Conservation (phyloP, 148 eudicot genomes). For the Beta vulgaris region DNA sequence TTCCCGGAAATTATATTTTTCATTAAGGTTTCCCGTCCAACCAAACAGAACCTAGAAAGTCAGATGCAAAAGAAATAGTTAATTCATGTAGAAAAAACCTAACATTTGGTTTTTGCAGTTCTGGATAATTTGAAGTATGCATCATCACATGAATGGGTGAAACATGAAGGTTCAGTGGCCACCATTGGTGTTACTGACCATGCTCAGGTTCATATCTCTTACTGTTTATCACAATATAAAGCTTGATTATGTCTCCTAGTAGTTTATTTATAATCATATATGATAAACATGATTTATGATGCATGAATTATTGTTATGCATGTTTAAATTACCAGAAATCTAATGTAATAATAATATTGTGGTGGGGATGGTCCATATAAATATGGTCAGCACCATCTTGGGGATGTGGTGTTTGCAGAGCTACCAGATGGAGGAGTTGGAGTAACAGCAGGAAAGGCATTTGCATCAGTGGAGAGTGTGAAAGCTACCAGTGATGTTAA, state of each 20-base stretch:
- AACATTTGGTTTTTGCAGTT: conserved; percentile 41
- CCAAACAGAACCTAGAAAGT: too few species aligned
- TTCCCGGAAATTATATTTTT: too few species aligned
- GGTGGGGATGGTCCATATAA: not conserved
- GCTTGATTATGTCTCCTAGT: too few species aligned
- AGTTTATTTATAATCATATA: too few species aligned
- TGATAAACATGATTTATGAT: not conserved
- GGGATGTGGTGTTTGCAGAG: conserved; percentile 94
- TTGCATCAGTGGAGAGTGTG: conserved; percentile 93
- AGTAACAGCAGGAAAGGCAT: conserved; percentile 50
- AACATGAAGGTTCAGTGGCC: conserved; percentile 88
- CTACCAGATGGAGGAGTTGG: conserved; percentile 64
- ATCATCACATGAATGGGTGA: conserved; percentile 87
- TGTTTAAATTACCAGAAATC: not conserved
- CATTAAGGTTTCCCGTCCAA: too few species aligned
- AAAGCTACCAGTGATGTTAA: conserved; percentile 90
- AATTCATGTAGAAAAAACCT: not conserved
- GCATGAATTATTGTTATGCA: not conserved
- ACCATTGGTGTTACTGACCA: conserved; percentile 95
- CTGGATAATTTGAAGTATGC: conserved; percentile 84
- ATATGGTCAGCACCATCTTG: conserved; percentile 65
- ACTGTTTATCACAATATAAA: too few species aligned
- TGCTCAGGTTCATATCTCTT: conserved; percentile 66
- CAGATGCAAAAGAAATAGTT: not conserved
- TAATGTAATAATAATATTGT: too few species aligned